Evolutionary conservation across 1,139 yeast genomes (phyloP).

Genomic region (Nakaseomyces bracarensis): DNA sequence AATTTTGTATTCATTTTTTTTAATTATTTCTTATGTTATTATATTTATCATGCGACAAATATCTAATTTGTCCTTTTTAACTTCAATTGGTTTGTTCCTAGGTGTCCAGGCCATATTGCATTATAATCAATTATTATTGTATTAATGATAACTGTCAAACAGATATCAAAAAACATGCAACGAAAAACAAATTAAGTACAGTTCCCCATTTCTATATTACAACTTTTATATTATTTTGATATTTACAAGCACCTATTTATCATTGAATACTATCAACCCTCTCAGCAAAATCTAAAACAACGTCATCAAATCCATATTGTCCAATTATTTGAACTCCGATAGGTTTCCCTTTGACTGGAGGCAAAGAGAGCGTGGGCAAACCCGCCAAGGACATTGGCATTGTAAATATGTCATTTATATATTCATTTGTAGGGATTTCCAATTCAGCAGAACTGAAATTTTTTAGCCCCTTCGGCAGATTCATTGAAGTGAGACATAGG

Average conservation of each 20-base stretch:
- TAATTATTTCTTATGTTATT: too few relatives aligned
- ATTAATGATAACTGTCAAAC: too few relatives aligned
- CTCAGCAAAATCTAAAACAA: slow-evolving; percentile 40
- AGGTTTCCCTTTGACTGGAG: slow-evolving; percentile 38
- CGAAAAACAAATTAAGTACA: too few relatives aligned
- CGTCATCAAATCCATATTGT: slow-evolving; percentile 74
- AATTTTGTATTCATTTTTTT: not conserved
- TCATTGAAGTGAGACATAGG: slow-evolving; percentile 63
- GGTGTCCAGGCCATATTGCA: too few relatives aligned
- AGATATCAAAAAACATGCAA: too few relatives aligned
- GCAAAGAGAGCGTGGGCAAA: slow-evolving; percentile 73
- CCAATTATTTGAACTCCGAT: slow-evolving; percentile 76
- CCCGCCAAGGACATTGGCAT: slow-evolving; percentile 92
- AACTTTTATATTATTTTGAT: too few relatives aligned
- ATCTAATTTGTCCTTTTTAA: too few relatives aligned
- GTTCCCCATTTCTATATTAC: too few relatives aligned
- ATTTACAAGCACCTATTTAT: slow-evolving; percentile 2
- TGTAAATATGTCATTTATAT: slow-evolving; percentile 75
- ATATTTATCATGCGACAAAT: too few relatives aligned
- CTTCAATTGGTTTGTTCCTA: too few relatives aligned
- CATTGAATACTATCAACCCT: slow-evolving; percentile 1
- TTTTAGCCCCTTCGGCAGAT: slow-evolving; percentile 47
- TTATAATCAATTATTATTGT: too few relatives aligned
- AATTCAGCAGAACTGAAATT: slow-evolving; percentile 34
- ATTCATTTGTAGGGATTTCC: slow-evolving; percentile 50